Percentiles rank a stretch among this genome's conserved stretches.
Conservation (phyloP, 2,329 filamentous ascomycete genomes). For the Scedosporium boydii region DNA sequence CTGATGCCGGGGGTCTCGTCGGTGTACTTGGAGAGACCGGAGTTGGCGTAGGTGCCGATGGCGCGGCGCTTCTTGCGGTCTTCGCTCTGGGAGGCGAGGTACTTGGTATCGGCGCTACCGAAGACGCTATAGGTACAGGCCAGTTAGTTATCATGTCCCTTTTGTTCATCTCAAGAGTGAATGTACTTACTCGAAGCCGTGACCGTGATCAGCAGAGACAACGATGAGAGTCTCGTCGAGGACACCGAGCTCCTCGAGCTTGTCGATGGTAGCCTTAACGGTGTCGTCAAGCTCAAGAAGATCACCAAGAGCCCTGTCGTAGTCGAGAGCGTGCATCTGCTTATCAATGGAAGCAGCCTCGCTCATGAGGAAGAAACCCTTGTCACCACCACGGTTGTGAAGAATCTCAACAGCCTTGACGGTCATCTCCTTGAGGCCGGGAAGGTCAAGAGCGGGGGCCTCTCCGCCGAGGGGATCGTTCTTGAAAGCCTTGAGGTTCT, state of each 20-base stretch:
- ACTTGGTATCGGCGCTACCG: constrained; percentile 71
- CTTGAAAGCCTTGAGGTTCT: constrained; percentile 55
- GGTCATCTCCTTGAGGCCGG: constrained; percentile 83
- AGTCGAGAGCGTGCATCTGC: constrained; percentile 80
- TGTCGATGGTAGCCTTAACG: constrained; percentile 61
- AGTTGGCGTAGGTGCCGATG: constrained; percentile 63
- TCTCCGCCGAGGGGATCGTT: constrained; percentile 61
- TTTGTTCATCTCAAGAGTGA: too few species aligned
- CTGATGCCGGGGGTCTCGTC: constrained; percentile 46
- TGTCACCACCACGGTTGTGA: constrained; percentile 52
- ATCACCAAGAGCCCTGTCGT: constrained; percentile 76
- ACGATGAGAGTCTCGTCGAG: constrained; percentile 70
- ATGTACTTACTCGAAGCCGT: constrained; percentile 58
- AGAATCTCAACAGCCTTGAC: constrained; percentile 77
- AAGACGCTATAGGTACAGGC: constrained; percentile 41
- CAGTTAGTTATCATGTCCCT: too few species aligned
- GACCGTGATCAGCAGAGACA: constrained; percentile 80
- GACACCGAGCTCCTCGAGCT: constrained; percentile 55
- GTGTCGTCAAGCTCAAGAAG: constrained; percentile 82
- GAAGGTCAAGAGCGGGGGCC: constrained; percentile 60
- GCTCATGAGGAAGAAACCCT: constrained; percentile 81
- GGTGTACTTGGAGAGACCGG: constrained; percentile 68
- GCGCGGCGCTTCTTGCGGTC: constrained; percentile 68
- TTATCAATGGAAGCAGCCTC: constrained; percentile 83
- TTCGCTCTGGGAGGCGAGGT: constrained; percentile 53